Base-by-base conservation (phyloP, 106 monocot genomes). In the Dioscorea alata region DNA sequence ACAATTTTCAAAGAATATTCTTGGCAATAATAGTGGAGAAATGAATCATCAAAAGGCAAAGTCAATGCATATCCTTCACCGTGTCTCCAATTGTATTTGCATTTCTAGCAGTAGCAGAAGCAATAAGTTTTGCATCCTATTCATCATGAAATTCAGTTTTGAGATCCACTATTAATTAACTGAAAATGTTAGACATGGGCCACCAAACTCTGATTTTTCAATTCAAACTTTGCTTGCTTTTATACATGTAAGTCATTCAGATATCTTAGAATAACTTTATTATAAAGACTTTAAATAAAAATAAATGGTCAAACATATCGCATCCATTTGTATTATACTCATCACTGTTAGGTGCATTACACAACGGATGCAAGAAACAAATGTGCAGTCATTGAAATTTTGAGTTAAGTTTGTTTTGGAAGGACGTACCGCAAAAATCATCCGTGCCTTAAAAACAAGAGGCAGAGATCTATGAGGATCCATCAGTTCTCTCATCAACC, bases 391-490 rank as follows among this genome's bases (percentile, higher is more conserved):
- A 54, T 18, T 54, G 18, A 54, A 13, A 13, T 18, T 54, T 54
- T 14, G 19, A 4, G 18, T 19, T 1, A 8, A 3, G 42, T 10
- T 13, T 18, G 19, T 16, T 4, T 14, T 15, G 54, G 20, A 24
- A 19, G 18, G 32, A 74, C 90, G 83, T 92, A 92, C 96, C 25
- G 86, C 82, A 65, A 92, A 70, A 59, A 85, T 71, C 82, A 87
- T 83, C 15, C 92, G 73, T 12, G 80, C 87, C 70, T 81, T 84
- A 61, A 99, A 81, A 59, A 99, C 76, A 49, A 92, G 61, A n/a
- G 97, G 97, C 71, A 99, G 89, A n/a, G 86, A 87, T 73, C 92
- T 84, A 25, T 83, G 92, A 52, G 97, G 97, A 82, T 99, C 87
- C 89, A 89, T 70, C 35, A 99, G 58, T 76, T 99, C 97, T 65